Evolutionary conservation across 257 asterid genomes (phyloP), one percentile per base, ranked within the genome.

Genomic region (Przewalskia tangutica): DNA sequence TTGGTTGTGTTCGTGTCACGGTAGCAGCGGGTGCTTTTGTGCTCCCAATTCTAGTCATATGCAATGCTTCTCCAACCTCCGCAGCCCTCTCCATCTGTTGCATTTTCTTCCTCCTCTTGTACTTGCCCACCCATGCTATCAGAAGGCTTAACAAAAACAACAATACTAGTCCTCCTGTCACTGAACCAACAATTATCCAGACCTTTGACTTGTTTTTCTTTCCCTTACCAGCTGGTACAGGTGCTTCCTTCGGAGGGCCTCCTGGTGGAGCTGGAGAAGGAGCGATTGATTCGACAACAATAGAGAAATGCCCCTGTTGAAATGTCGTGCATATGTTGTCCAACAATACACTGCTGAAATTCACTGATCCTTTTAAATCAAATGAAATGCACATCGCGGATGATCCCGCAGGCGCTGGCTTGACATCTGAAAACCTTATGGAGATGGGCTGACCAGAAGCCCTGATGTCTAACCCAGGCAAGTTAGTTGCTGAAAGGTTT

Each of bases 41-140:
- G 83, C 82, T 79, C 17, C 90, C 90, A 63, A 86, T 82, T 36
- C 70, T 82, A 9, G 88, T 86, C 90, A 88, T 86, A 17, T 84
- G 79, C 85, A 88, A 75, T 27, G 89, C 58, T 82, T 88, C 90
- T 77, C 90, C 90, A 81, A 78, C 84, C 58, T 93, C 97, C 2
- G 97, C 93, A 58, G 95, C 97, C 85, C 82, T 87, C 86, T 93
- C 97, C 98, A 92, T 92, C 34, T 80, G 84, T 44, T 89, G 85
- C 92, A 93, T 87, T 68, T 80, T 85, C 90, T 85, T 91, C 86
- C 85, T 84, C 34, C 34, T 82, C 85, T 80, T 86, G 58, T 83
- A 89, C 89, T 82, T 91, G 70, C 84, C 67, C 53, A 68, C 84
- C 92, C 89, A 90, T 4, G 85, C 77, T 2, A 81, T 82, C 59